A percentile compares a stretch with the other conserved stretches of the same genome.
phyloP scores from a whole-genome alignment of 495 filamentous ascomycete species.

The Poronia punctata region DNA sequence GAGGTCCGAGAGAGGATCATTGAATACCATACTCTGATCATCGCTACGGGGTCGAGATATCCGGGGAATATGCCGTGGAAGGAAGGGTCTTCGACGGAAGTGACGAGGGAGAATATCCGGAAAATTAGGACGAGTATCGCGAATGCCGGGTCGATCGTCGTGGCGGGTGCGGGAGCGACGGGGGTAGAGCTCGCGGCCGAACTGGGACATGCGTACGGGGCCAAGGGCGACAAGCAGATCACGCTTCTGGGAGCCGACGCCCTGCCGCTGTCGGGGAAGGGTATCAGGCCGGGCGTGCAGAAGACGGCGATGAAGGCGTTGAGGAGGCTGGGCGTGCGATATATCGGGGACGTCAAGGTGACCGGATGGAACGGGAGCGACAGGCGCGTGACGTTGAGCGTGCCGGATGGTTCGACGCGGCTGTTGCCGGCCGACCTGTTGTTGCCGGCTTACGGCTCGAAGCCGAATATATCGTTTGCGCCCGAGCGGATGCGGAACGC shows the following conservation, averaged over 20 bases:
- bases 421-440: conserved; percentile 32
- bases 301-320: conserved; percentile 24
- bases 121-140: conserved; percentile 40
- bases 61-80: conserved; percentile 48
- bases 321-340: conserved; percentile 26
- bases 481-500: conserved; percentile 26
- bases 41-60: conserved; percentile 46
- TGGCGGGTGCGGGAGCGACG: conserved; percentile 62
- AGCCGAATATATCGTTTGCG: conserved; percentile 36
- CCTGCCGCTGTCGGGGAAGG: conserved; percentile 20
- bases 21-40: conserved; percentile 48
- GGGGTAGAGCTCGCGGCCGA: conserved; percentile 61
- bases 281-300: conserved; percentile 17
- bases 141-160: conserved; percentile 51
- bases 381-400: conserved; percentile 18
- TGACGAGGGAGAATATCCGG: conserved; percentile 37
- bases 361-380: conserved; percentile 3
- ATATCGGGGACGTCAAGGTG: conserved; percentile 6
- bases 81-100: conserved; percentile 28
- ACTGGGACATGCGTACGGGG: conserved; percentile 43
- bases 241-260: conserved; percentile 34
- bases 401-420: conserved; percentile 16
- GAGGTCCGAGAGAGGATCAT: conserved; percentile 23
- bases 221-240: conserved; percentile 29
- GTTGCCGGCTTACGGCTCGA: conserved; percentile 36